Evolutionary conservation across 2,329 filamentous ascomycete genomes (phyloP), one percentile per base, ranked within the genome.

Genomic region (Paecilomyces fulvus): DNA sequence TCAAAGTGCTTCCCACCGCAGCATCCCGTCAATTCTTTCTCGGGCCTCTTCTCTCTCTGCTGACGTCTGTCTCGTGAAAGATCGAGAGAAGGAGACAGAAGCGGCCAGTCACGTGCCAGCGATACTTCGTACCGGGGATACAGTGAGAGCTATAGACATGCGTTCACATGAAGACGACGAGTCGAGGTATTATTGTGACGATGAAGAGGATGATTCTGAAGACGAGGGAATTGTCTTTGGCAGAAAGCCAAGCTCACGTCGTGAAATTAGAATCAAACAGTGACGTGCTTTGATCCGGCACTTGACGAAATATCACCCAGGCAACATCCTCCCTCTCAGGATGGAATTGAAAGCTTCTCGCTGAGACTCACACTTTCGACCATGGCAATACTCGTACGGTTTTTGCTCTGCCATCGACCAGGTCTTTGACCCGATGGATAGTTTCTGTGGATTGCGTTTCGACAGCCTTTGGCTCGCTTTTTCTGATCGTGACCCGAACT

Each of bases 1-100:
- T 28, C 74, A 77, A 53, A 76, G 73, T 61, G 73, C 74, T 46
- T 78, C 76, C 8, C 74, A 77, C 58, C 75, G 75, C 3, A 77
- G 75, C 60, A 76, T 78, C 31, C 75, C 75, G 3, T 75, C 75
- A 10, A 73, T 76, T 14, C 61, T 75, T 14, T 77, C 75, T 0
- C 74, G 73, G 28, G 75, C 74, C 11, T 78, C 76, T 0, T 78
- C 76, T 21, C 68, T 77, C 25, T 77, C 75, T 10, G 71, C 69
- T 7, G 74, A 77, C 54, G 68, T 69, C 0, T 62, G 64, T 11
- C 60, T 64, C 20, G 55, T 54, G 48, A 64, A 63, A 51, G 60
- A 63, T 28, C 63, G 63, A 52, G 64, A 69, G 9, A 65, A 66
- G 48, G 67, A 71, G 1, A 53, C 62, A 31, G 69, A 67, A 9